Evolutionary conservation across 352 stramenopile genomes (phyloP), one percentile per base, ranked within the genome.

Genomic region (Phytophthora sp.): DNA sequence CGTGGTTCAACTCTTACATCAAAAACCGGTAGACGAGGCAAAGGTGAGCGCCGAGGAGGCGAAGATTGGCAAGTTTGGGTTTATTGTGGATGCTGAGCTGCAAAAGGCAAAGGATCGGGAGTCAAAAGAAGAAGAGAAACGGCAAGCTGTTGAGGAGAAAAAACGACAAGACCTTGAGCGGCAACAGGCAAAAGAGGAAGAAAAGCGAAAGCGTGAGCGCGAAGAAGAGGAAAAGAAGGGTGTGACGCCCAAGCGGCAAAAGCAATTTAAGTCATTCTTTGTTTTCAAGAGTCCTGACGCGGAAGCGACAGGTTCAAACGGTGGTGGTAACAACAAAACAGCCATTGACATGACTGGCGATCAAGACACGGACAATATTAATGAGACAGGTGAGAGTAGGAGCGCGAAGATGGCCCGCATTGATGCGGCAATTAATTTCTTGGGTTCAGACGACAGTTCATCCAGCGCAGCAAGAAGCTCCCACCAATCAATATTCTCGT

Each of bases 1-100:
- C 10, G 84, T 93, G 2, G 66, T 93, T 13, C 73, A 89, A 26
- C 62, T 96, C 7, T 54, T 95, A 27, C 79, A 90, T 37, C 71
- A 89, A 43, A 77, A 62, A 2, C 76, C 80, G 9, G 72, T 92
- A 20, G 84, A 96, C 52, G 86, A 95, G 53, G 66, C 77, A 0
- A 94, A 93, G 58, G 74, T 95, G 27, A 92, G 82, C 42, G 72
- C 77, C 8, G 88, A 96, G 61, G 88, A 96, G 51, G 78, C 72
- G 8, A 95, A 94, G 59, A 74, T 94, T 26, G 77, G 78, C 32
- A 91, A 90, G 50, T 95, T 96, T 28, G 78, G 87, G 0, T 54
- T 84, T 18, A 48, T 65, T 2, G 70, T 94, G 1, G 87, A 92
- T 54, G 63, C 75, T 8, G 87, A 95, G 46, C 39, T 82, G 31